Evolutionary conservation across 208 protist species (phyloP).

Genomic region (Trypanosoma boissoni): DNA sequence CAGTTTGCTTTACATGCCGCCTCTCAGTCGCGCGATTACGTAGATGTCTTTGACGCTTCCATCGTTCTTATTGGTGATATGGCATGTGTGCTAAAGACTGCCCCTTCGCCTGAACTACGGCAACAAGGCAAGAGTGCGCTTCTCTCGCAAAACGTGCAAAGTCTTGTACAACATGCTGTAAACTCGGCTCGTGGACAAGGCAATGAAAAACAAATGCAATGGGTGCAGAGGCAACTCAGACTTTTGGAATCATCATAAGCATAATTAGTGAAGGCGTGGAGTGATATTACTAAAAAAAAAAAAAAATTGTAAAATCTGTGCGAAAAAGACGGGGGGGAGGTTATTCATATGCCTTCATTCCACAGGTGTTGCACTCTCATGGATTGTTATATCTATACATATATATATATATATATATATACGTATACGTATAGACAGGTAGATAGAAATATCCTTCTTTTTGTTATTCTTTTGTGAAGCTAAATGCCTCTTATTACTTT

Average conservation of each 20-base stretch:
- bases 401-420: conserved; percentile 1
- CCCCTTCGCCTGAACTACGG: conserved; percentile 34
- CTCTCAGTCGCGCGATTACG: conserved; percentile 36
- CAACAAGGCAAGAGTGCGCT: conserved; percentile 65
- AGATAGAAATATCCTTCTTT: neutral
- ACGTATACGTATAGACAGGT: neutral
- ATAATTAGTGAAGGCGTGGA: no score
- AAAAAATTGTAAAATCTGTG: no score
- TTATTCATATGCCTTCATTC: no score
- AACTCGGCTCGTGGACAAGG: conserved; percentile 28
- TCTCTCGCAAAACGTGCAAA: conserved; percentile 33
- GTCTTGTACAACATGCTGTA: conserved; percentile 31
- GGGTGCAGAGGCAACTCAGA: conserved; percentile 59
- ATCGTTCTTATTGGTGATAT: conserved; percentile 83
- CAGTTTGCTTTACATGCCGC: conserved; percentile 65
- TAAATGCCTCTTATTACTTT: no score
- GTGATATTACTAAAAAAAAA: no score
- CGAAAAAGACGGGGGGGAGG: no score
- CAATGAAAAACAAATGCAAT: conserved; percentile 57
- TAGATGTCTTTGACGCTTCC: conserved; percentile 55
- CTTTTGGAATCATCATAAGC: conserved; percentile 39
- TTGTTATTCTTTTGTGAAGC: conserved; percentile 8
- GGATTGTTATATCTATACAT: neutral
- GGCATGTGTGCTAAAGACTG: conserved; percentile 62
- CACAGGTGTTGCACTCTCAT: no score